Conservation (phyloP, 345 rosid species). For the Erodium maritimum region DNA sequence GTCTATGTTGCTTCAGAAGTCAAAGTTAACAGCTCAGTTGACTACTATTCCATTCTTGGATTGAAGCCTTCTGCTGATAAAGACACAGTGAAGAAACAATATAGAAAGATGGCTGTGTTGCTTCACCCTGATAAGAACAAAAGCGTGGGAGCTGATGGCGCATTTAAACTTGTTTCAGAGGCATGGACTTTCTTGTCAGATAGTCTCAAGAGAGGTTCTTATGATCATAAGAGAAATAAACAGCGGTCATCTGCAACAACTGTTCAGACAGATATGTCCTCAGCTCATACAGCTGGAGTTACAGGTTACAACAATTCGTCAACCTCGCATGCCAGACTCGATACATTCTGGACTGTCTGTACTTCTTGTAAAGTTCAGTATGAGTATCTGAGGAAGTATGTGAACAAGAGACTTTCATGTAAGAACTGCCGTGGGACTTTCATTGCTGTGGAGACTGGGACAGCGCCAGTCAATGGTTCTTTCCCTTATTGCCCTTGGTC, state of each 20-base stretch:
- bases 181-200: slow-evolving; percentile 82
- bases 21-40: slow-evolving; percentile 51
- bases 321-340: slow-evolving; percentile 43
- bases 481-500: slow-evolving; percentile 57
- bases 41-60: slow-evolving; percentile 80
- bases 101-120: slow-evolving; percentile 78
- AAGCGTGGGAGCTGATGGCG: slow-evolving; percentile 92
- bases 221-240: slow-evolving; percentile 40
- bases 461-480: slow-evolving; percentile 68
- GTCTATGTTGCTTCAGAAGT: slow-evolving; percentile 73
- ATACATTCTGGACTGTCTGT: slow-evolving; percentile 97
- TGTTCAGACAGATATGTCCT: slow-evolving; percentile 30
- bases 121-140: slow-evolving; percentile 96
- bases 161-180: slow-evolving; percentile 86
- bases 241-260: slow-evolving; percentile 22
- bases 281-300: slow-evolving; percentile 36
- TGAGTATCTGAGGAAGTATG: slow-evolving; percentile 90
- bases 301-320: slow-evolving; percentile 34
- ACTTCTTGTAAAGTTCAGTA: slow-evolving; percentile 98
- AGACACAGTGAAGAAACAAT: slow-evolving; percentile 82
- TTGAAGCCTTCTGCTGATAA: slow-evolving; percentile 82
- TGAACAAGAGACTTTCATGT: slow-evolving; percentile 91
- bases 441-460: slow-evolving; percentile 73
- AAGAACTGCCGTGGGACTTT: slow-evolving; percentile 97
- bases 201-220: slow-evolving; percentile 51